These are phyloP conservation scores for Paracoccidioides lutzii DNA, from an alignment of 2,329 filamentous ascomycete genomes.

Conservation along the genomic window DNA sequence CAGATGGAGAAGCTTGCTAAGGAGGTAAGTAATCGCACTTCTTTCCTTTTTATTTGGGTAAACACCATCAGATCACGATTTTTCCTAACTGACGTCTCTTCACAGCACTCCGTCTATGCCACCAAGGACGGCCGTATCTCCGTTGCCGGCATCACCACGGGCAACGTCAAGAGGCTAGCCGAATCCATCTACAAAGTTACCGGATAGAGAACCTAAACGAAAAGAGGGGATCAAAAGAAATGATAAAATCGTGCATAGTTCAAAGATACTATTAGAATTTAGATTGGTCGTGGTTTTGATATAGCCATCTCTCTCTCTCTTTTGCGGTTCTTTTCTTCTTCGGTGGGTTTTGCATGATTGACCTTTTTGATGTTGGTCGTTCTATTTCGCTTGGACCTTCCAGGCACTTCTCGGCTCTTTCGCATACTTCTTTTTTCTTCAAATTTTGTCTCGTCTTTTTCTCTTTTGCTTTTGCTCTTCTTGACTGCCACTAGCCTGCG, in stretches of 20 bases:
- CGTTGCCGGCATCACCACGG: conserved; percentile 37
- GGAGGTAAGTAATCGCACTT: conserved; percentile 44
- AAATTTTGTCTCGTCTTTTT: no score
- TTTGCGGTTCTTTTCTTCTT: no score
- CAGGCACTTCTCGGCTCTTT: no score
- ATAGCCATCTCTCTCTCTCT: no score
- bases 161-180: conserved; percentile 38
- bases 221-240: no score
- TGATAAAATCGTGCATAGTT: no score
- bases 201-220: conserved; percentile 23
- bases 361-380: no score
- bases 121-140: conserved; percentile 57
- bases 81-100: conserved; percentile 2
- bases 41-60: neutral
- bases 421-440: no score
- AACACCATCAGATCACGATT: neutral
- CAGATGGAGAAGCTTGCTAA: conserved; percentile 87
- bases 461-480: neutral
- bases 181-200: conserved; percentile 41
- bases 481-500: neutral
- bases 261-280: no score
- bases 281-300: no score
- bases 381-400: no score
- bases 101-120: conserved; percentile 80
- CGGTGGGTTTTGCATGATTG: no score